These are phyloP conservation scores for Collybia sordida DNA, from an alignment of 768 basidiomycete genomes.

Conservation along the genomic window DNA sequence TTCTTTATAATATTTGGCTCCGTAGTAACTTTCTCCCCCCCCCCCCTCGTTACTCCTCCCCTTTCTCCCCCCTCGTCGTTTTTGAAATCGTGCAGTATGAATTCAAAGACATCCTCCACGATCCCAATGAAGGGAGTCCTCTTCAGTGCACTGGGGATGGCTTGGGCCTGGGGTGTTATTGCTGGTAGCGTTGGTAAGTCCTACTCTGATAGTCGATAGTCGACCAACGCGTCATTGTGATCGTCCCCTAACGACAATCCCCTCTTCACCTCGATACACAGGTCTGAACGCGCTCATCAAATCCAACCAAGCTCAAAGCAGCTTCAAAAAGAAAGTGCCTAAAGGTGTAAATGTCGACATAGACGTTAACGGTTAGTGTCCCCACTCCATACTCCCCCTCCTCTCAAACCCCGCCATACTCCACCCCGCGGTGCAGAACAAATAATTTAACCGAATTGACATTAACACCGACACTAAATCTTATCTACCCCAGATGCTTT, in stretches of 20 bases:
- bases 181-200: conserved; percentile 18
- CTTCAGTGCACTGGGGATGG: conserved; percentile 14
- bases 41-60: neutral
- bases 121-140: conserved; percentile 12
- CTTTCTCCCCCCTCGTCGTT: too few relatives aligned
- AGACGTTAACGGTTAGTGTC: conserved; percentile 31
- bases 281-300: conserved; percentile 42
- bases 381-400: neutral
- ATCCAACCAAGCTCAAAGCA: conserved; percentile 36
- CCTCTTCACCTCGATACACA: too few relatives aligned
- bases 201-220: too few relatives aligned
- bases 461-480: neutral
- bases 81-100: neutral
- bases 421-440: too few relatives aligned
- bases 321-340: conserved; percentile 29
- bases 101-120: neutral
- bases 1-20: neutral
- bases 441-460: neutral
- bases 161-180: conserved; percentile 19
- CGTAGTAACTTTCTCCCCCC: neutral
- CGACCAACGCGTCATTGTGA: neutral
- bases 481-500: conserved; percentile 33
- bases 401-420: too few relatives aligned
- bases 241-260: neutral
- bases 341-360: conserved; percentile 33